A percentile compares a stretch with the other conserved stretches of the same genome.
These are phyloP conservation scores for Fusarium sp. DNA, from an alignment of 2,329 filamentous ascomycete species.

Conservation along the genomic window DNA sequence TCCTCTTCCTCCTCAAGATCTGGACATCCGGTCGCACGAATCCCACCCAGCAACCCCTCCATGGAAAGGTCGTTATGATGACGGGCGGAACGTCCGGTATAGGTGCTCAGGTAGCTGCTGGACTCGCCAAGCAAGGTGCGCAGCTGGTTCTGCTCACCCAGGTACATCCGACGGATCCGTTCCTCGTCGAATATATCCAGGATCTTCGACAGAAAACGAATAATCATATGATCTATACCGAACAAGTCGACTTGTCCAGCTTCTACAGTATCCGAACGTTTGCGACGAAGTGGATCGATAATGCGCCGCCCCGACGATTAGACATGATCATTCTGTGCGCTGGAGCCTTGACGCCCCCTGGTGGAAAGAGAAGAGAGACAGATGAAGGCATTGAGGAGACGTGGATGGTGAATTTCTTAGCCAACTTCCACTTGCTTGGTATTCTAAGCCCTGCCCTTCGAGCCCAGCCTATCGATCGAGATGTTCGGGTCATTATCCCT, in stretches of 20 bases:
- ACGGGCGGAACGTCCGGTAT: slow-evolving; percentile 96
- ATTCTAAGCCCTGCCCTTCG: slow-evolving; percentile 91
- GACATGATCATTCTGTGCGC: slow-evolving; percentile 94
- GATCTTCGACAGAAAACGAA: slow-evolving; percentile 81
- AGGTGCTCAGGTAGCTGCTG: slow-evolving; percentile 80
- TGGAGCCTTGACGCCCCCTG: slow-evolving; percentile 79
- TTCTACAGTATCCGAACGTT: slow-evolving; percentile 93
- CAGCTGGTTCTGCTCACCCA: slow-evolving; percentile 93
- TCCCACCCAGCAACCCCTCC: slow-evolving; percentile 83
- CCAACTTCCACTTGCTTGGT: slow-evolving; percentile 93
- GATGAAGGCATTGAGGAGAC: slow-evolving; percentile 86
- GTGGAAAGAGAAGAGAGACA: slow-evolving; percentile 71
- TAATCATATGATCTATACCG: slow-evolving; percentile 93
- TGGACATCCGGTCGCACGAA: slow-evolving; percentile 84
- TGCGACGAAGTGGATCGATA: slow-evolving; percentile 98
- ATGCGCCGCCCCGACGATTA: slow-evolving; percentile 86
- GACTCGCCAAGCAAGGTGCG: slow-evolving; percentile 84
- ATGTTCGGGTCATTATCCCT: slow-evolving; percentile 87
- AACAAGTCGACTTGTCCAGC: slow-evolving; percentile 90
- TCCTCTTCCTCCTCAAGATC: slow-evolving; percentile 70
- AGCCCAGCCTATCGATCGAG: slow-evolving; percentile 92
- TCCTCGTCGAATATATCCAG: slow-evolving; percentile 92
- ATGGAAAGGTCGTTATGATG: slow-evolving; percentile 92
- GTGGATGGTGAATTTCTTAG: slow-evolving; percentile 95
- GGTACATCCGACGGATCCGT: slow-evolving; percentile 83